Base-by-base conservation (phyloP, 164 flowering plant genomes). In the Vitis cinerea region DNA sequence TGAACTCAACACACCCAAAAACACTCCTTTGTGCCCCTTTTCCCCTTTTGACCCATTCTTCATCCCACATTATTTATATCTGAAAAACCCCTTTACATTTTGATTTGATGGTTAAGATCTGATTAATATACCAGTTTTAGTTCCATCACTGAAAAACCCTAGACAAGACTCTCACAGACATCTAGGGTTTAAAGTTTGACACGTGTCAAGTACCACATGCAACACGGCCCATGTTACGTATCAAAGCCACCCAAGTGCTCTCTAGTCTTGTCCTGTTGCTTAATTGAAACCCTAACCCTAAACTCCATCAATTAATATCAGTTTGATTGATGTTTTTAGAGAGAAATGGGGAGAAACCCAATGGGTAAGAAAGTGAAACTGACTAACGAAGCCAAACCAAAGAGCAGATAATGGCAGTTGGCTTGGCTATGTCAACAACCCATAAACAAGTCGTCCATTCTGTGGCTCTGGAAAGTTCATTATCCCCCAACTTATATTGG, bases 31-130 rank as follows among this genome's bases (percentile, higher is more conserved):
- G 55, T 10, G 6, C 15, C 55, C 59, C 23, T 16, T 57, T 57
- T 9, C 59, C 59, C 17, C 19, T 57, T 57, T 57, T 57, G 59
- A 57, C 59, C 59, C 4, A 15, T 16, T 57, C 23, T 17, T 0
- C 17, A 15, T 15, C 59, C 16, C 23, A 19, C 10, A 2, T 16
- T 10, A 59, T 59, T 37, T 37, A 37, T 37, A 0, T 37, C 4
- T 37, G 44, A 37, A 37, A 37, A 37, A 37, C 44, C 44, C 44
- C 50, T 23, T 14, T 64, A 49, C 56, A 10, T 60, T 57, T 64
- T 15, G 83, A 80, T 80, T 76, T 80, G 78, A 80, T 74, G 80
- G 74, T 74, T 71, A 71, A 74, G 78, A 69, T 71, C 11, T 79
- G 50, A 68, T 73, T 63, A 37, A 37, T 67, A 47, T 69, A 30